Conservation (phyloP, 768 basidiomycete species). For the Pisolithus sp. region DNA sequence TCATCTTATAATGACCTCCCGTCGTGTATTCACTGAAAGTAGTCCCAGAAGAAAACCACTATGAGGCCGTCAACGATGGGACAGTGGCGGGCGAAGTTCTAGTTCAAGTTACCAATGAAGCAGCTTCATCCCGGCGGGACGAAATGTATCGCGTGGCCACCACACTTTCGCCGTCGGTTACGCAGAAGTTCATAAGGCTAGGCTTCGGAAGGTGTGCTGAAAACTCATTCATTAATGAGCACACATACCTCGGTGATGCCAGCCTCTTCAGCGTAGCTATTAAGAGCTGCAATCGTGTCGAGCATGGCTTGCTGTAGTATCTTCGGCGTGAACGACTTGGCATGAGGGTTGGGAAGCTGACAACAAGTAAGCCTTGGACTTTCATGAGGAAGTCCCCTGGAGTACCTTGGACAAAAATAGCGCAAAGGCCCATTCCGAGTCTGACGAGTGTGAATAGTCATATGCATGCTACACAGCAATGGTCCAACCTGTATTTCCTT, state of each 20-base stretch:
- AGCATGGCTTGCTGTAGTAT: conserved; percentile 81
- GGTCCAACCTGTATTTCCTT: conserved; percentile 81
- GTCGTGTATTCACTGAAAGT: conserved; percentile 86
- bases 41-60: conserved; percentile 96
- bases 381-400: background rate
- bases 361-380: conserved; percentile 5
- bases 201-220: conserved; percentile 42
- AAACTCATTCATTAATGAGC: background rate
- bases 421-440: conserved; percentile 97
- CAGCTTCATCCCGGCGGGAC: conserved; percentile 85
- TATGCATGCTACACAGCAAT: background rate
- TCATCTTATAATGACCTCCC: conserved; percentile 92
- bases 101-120: conserved; percentile 58
- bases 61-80: conserved; percentile 2
- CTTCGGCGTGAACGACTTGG: conserved; percentile 64
- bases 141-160: conserved; percentile 94
- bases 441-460: conserved; percentile 30
- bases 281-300: conserved; percentile 76
- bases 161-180: conserved; percentile 92
- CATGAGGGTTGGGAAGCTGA: conserved; percentile 77
- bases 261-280: conserved; percentile 65
- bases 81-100: background rate
- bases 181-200: conserved; percentile 90
- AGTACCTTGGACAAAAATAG: conserved; percentile 77
- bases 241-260: conserved; percentile 60